Percentiles rank a stretch among this genome's conserved stretches.
phyloP scores from a whole-genome alignment of 441 rosid genomes.

The Melastoma candidum region DNA sequence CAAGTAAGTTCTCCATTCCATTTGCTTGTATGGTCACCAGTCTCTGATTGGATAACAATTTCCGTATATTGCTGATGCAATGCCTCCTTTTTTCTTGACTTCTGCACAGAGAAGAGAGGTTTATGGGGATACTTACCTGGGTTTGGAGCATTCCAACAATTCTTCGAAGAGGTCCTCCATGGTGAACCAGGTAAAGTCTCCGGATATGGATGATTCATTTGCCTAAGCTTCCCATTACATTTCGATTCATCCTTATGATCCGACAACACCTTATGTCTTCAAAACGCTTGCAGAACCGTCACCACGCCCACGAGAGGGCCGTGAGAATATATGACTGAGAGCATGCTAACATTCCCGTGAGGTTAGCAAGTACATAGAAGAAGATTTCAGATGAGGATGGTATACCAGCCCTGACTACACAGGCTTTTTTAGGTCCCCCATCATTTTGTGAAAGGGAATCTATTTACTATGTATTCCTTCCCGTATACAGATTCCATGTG shows the following conservation, averaged over 20 bases:
- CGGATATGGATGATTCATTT: neutral
- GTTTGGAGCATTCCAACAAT: slow-evolving; percentile 83
- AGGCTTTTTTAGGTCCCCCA: too few species aligned
- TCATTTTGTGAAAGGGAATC: too few species aligned
- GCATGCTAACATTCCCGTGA: too few species aligned
- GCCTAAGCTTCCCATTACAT: neutral
- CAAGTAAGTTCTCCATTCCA: slow-evolving; percentile 37
- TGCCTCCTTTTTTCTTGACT: neutral
- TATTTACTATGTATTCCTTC: too few species aligned
- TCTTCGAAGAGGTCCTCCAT: slow-evolving; percentile 78
- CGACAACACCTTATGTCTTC: neutral
- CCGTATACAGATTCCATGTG: too few species aligned
- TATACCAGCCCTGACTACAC: too few species aligned
- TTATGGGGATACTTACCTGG: slow-evolving; percentile 96
- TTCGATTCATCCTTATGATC: slow-evolving; percentile 5
- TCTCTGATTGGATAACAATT: neutral
- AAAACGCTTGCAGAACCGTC: slow-evolving; percentile 59
- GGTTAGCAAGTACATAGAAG: too few species aligned
- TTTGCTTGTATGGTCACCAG: neutral
- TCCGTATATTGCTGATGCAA: neutral
- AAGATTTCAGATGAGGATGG: too few species aligned
- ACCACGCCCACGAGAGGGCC: slow-evolving; percentile 76
- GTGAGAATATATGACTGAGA: slow-evolving; percentile 83
- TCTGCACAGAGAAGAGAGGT: slow-evolving; percentile 67
- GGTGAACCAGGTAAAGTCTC: slow-evolving; percentile 58